These are phyloP conservation scores for Elaeagnus macrophylla DNA, from an alignment of 306 rosid genomes.

Conservation along the genomic window DNA sequence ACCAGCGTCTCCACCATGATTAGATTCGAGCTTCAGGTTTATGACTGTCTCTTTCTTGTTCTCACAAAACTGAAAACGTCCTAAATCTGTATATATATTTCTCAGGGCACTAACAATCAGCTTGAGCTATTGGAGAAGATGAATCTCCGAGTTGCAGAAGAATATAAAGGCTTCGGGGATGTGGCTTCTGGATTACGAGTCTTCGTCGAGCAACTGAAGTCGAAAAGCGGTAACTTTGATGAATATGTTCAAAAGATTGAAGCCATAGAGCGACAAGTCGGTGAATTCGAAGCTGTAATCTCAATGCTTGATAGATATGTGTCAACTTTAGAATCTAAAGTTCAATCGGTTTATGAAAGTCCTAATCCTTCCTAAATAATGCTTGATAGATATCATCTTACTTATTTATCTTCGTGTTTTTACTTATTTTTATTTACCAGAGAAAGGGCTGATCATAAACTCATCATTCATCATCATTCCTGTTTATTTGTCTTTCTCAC, in stretches of 20 bases:
- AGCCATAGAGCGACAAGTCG: slow-evolving; percentile 66
- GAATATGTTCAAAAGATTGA: slow-evolving; percentile 64
- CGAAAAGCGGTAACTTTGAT: slow-evolving; percentile 64
- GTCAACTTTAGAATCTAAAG: slow-evolving; percentile 57
- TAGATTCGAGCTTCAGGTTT: slow-evolving; percentile 79
- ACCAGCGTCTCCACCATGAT: slow-evolving; percentile 64
- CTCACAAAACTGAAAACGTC: not conserved
- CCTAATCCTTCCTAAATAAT: no score
- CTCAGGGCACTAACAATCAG: slow-evolving; percentile 70
- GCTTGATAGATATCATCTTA: no score
- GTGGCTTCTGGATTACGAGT: slow-evolving; percentile 84
- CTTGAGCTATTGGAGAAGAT: slow-evolving; percentile 80
- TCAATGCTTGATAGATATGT: slow-evolving; percentile 75
- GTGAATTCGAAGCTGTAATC: slow-evolving; percentile 77
- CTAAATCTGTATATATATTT: not conserved
- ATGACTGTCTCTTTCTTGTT: not conserved
- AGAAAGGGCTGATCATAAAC: no score
- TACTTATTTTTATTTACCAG: no score
- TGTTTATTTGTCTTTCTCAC: no score
- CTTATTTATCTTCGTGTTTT: no score
- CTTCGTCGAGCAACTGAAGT: slow-evolving; percentile 75
- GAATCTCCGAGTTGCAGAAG: slow-evolving; percentile 71
- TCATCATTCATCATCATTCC: no score
- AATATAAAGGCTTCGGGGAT: slow-evolving; percentile 71
- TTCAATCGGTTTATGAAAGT: slow-evolving; percentile 39